These are phyloP conservation scores for Suhomyces anneliseae DNA, from an alignment of 1,139 yeast genomes.

Conservation along the genomic window DNA sequence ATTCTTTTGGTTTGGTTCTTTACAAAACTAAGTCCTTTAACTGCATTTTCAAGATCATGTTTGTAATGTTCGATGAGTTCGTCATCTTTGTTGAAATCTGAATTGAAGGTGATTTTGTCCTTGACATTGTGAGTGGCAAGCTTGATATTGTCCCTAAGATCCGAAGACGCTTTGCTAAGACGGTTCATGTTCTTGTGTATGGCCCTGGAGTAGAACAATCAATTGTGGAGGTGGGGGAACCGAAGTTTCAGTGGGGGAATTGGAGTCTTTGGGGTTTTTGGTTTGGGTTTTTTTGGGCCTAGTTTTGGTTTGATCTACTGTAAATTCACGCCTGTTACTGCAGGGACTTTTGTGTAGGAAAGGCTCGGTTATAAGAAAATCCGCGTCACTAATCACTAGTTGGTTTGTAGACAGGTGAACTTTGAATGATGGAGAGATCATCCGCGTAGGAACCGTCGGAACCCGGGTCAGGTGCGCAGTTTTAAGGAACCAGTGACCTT, in stretches of 20 bases:
- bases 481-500: neutral
- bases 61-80: slow-evolving; percentile 43
- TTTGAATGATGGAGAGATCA: neutral
- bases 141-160: slow-evolving; percentile 16
- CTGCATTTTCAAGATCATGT: slow-evolving; percentile 41
- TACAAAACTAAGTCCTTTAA: slow-evolving; percentile 46
- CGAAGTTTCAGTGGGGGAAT: too few relatives aligned
- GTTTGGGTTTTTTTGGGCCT: too few relatives aligned
- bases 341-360: neutral
- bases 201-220: too few relatives aligned
- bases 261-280: too few relatives aligned
- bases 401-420: neutral
- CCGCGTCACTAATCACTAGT: neutral
- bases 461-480: neutral
- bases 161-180: slow-evolving; percentile 7
- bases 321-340: too few relatives aligned
- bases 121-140: slow-evolving; percentile 17
- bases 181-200: neutral
- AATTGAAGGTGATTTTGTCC: slow-evolving; percentile 18
- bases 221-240: too few relatives aligned
- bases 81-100: slow-evolving; percentile 39
- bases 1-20: slow-evolving; percentile 36
- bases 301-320: too few relatives aligned
- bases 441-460: neutral
- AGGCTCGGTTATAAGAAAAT: neutral